Evolutionary conservation across 2,329 filamentous ascomycete species (phyloP), one percentile per base, ranked within the genome.

Genomic region (Cordyceps tenuipes): DNA sequence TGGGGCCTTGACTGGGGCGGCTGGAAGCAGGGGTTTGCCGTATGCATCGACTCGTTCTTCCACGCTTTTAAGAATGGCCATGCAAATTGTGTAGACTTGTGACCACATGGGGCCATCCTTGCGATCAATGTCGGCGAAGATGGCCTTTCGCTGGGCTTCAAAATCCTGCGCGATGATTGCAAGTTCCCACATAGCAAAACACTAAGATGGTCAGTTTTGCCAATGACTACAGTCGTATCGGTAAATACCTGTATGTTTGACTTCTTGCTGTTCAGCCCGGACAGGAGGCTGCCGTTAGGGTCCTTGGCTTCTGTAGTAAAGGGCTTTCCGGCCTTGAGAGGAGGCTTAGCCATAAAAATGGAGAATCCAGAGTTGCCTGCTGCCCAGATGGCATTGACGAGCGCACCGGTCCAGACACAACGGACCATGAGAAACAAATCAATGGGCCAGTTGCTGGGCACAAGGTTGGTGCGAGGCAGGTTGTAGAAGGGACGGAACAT

Each of bases 121-220:
- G 62, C 91, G 88, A 66, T 96, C 90, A 63, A 96, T 89, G 66
- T 97, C 93, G 61, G 86, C 84, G 72, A 90, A 97, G 59, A 97
- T 90, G 21, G 85, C 83, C 71, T 88, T 89, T 57, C 93, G 84
- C 39, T 91, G 85, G n/a, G 84, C 80, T 17, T 86, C 80, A 63
- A 89, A 92, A 58, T 84, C 82, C 60, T 88, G 82, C 43, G 89
- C 86, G 66, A 97, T 96, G 60, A 90, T 80, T 34, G 85, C 84
- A 31, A 97, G 78, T 69, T 97, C 93, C 92, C 92, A 96, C 72
- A 96, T 88, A 17, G 93, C 92, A 71, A 95, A 96, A n/a, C 29
- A 49, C 51, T 57, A 10, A 13, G 10, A n/a, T 10, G 21, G 36
- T 55, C n/a, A 39, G 48, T 10, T 13, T 15, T 10, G 9, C 5